Evolutionary conservation across 2,329 filamentous ascomycete genomes (phyloP).

Genomic region (Nothophoma quercina): DNA sequence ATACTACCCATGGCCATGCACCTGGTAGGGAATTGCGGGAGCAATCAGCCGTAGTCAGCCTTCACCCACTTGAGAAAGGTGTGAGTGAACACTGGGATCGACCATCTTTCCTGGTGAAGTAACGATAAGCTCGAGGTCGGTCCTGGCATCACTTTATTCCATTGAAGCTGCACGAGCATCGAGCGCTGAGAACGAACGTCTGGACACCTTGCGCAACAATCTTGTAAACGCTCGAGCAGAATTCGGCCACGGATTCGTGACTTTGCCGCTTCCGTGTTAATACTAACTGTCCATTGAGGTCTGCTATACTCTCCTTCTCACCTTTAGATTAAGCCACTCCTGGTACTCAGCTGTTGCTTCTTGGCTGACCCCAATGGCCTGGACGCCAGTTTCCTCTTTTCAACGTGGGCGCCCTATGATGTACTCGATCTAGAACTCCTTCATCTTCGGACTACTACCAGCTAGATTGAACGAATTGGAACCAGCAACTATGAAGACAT

Average conservation of each 20-base stretch:
- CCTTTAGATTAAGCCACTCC: background rate
- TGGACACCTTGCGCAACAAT: background rate
- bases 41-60: background rate
- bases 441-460: conserved; percentile 6
- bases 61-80: too few relatives aligned
- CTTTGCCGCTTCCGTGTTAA: background rate
- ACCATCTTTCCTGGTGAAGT: too few relatives aligned
- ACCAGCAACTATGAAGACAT: conserved; percentile 2
- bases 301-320: background rate
- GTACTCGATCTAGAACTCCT: background rate
- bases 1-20: background rate
- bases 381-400: background rate
- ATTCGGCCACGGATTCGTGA: background rate
- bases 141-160: background rate
- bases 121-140: too few relatives aligned
- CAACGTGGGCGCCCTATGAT: background rate
- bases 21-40: background rate
- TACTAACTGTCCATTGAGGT: background rate
- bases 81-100: too few relatives aligned
- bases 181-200: background rate
- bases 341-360: background rate
- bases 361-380: background rate
- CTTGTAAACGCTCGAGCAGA: background rate
- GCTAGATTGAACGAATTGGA: conserved; percentile 5
- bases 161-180: background rate